phyloP scores from a whole-genome alignment of 805 yeast genomes.

The Lipomyces sp. region DNA sequence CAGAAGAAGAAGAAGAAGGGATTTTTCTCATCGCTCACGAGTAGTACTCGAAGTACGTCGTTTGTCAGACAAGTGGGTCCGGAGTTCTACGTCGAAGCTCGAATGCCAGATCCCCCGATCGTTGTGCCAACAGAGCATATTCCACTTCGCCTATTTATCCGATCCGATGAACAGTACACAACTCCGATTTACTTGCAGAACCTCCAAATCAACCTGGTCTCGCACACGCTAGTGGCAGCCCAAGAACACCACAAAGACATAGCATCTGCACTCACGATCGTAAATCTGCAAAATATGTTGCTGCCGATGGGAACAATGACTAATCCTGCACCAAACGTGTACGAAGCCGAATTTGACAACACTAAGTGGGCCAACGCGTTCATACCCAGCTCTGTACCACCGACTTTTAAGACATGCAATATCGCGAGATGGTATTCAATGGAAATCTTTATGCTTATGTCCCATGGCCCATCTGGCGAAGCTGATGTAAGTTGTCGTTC shows the following conservation, averaged over 20 bases:
- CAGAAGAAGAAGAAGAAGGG: slow-evolving; percentile 19
- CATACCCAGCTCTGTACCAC: slow-evolving; percentile 55
- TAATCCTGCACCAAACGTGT: slow-evolving; percentile 7
- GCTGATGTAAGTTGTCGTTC: slow-evolving; percentile 36
- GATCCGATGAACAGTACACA: slow-evolving; percentile 29
- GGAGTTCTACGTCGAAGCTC: slow-evolving; percentile 51
- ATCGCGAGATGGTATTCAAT: slow-evolving; percentile 54
- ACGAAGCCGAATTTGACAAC: slow-evolving; percentile 27
- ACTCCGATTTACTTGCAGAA: slow-evolving; percentile 53
- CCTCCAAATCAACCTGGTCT: slow-evolving; percentile 46
- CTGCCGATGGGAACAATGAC: slow-evolving; percentile 6
- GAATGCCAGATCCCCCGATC: slow-evolving; percentile 55
- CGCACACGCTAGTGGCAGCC: slow-evolving; percentile 43
- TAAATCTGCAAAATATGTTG: slow-evolving; percentile 38
- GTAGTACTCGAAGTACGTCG: neutral
- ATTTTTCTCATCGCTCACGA: slow-evolving; percentile 18
- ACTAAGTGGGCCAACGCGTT: slow-evolving; percentile 11
- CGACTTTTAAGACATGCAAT: slow-evolving; percentile 63
- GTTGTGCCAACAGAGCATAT: slow-evolving; percentile 52
- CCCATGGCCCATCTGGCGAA: slow-evolving; percentile 47
- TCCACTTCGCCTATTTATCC: slow-evolving; percentile 36
- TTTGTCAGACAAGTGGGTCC: slow-evolving; percentile 35
- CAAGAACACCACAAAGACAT: slow-evolving; percentile 37
- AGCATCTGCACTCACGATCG: slow-evolving; percentile 37
- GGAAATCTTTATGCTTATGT: slow-evolving; percentile 46